These are phyloP conservation scores for Lentinula sp. DNA, from an alignment of 768 basidiomycete species.

Conservation along the genomic window DNA sequence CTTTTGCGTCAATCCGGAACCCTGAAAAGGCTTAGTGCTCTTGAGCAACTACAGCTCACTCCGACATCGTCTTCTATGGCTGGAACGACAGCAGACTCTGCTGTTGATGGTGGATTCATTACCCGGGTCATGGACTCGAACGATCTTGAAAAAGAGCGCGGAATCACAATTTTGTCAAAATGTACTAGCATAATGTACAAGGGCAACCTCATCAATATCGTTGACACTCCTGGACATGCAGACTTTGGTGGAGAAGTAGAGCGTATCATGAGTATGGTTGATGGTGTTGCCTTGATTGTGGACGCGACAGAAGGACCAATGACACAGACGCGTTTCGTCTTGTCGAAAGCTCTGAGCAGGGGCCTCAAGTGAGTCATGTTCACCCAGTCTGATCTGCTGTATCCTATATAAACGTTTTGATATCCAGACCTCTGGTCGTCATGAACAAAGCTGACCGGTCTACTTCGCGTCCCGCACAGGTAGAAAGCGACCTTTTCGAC, in stretches of 20 bases:
- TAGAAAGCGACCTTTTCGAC: constrained; percentile 45
- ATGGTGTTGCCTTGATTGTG: constrained; percentile 54
- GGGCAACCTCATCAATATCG: constrained; percentile 47
- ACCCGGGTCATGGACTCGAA: constrained; percentile 48
- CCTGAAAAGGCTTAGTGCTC: constrained; percentile 30
- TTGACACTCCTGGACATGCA: constrained; percentile 59
- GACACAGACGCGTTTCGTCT: constrained; percentile 51
- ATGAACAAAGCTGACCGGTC: constrained; percentile 45
- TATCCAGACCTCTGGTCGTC: constrained; percentile 37
- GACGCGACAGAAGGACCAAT: constrained; percentile 59
- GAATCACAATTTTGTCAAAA: constrained; percentile 57
- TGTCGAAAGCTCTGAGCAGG: constrained; percentile 38
- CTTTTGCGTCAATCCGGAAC: constrained; percentile 45
- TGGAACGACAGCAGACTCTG: constrained; percentile 24
- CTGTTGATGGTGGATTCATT: constrained; percentile 31
- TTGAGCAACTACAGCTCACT: constrained; percentile 28
- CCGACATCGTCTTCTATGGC: constrained; percentile 22
- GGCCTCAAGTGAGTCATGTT: constrained; percentile 29
- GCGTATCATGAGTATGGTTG: constrained; percentile 55
- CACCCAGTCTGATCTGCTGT: background rate
- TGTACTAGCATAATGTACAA: constrained; percentile 48
- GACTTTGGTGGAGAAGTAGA: constrained; percentile 63
- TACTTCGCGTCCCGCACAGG: constrained; percentile 36
- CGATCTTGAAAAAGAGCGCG: constrained; percentile 49
- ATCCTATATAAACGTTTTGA: background rate